These are phyloP conservation scores for Panaeolus papilionaceus DNA, from an alignment of 768 basidiomycete species.

Conservation along the genomic window DNA sequence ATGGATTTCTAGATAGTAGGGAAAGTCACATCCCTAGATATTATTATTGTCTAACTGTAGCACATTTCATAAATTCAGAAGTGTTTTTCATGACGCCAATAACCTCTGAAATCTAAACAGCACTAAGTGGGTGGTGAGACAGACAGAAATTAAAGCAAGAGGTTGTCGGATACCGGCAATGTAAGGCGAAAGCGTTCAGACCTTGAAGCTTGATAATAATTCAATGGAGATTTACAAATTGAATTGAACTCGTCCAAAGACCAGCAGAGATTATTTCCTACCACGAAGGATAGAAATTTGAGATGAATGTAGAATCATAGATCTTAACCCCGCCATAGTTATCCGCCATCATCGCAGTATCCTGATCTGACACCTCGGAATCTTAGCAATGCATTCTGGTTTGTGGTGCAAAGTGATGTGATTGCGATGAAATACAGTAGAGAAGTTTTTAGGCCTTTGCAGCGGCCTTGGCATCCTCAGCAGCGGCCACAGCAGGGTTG, in stretches of 20 bases:
- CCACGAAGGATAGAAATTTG: not conserved
- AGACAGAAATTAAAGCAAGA: too few relatives aligned
- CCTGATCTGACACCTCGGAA: not conserved
- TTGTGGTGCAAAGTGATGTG: conserved; percentile 14
- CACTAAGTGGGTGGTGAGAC: too few relatives aligned
- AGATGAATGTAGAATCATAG: not conserved
- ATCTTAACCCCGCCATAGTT: not conserved
- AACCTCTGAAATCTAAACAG: too few relatives aligned
- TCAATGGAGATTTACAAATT: not conserved
- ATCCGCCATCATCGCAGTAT: not conserved
- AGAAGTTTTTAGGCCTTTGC: conserved; percentile 54
- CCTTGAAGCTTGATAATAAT: not conserved
- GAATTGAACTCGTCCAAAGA: not conserved
- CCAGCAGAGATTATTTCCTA: not conserved
- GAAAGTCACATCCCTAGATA: conserved; percentile 55
- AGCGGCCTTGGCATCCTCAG: conserved; percentile 82
- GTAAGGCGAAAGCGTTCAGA: too few relatives aligned
- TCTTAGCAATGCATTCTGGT: conserved; percentile 7
- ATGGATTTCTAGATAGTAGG: conserved; percentile 82
- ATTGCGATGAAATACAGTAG: conserved; percentile 13
- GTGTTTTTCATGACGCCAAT: too few relatives aligned
- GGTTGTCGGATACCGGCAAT: too few relatives aligned
- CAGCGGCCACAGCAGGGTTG: conserved; percentile 94
- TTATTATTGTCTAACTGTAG: not conserved
- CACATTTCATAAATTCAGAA: not conserved